A percentile compares a stretch with the other conserved stretches of the same genome.
Conservation (phyloP, 2,329 filamentous ascomycete species). For the Lachnellula hyalina region DNA sequence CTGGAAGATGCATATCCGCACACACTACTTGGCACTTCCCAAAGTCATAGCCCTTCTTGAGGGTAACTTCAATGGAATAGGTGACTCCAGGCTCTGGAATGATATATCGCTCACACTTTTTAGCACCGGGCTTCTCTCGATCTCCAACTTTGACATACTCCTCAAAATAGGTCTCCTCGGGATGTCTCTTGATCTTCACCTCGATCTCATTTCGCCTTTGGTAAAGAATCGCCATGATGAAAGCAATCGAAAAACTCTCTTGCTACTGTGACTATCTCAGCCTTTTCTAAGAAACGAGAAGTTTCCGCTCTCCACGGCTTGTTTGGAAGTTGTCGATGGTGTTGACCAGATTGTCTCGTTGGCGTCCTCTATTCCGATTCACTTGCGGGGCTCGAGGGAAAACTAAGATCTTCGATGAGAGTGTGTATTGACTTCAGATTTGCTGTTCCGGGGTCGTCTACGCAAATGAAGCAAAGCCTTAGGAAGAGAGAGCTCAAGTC, state of each 20-base stretch:
- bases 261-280: no score
- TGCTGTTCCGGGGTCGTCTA: no score
- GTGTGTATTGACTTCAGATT: no score
- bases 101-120: slow-evolving; percentile 3
- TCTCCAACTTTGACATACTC: slow-evolving; percentile 7
- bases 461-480: no score
- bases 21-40: neutral
- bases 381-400: no score
- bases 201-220: neutral
- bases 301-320: no score
- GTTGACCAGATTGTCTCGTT: no score
- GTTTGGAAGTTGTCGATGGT: no score
- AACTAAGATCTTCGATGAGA: no score
- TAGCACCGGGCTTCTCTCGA: neutral
- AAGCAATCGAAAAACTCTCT: neutral
- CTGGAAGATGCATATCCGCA: neutral
- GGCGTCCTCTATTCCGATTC: no score
- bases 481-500: no score
- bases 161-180: slow-evolving; percentile 4
- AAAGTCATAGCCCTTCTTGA: slow-evolving; percentile 6
- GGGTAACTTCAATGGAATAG: slow-evolving; percentile 3
- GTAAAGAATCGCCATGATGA: slow-evolving; percentile 8
- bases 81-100: slow-evolving; percentile 1
- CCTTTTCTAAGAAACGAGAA: rapidly evolving
- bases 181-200: slow-evolving; percentile 3